A percentile compares a stretch with the other conserved stretches of the same genome.
phyloP scores from a whole-genome alignment of 192 early-diverging fungal genomes.

The Podila epigama region DNA sequence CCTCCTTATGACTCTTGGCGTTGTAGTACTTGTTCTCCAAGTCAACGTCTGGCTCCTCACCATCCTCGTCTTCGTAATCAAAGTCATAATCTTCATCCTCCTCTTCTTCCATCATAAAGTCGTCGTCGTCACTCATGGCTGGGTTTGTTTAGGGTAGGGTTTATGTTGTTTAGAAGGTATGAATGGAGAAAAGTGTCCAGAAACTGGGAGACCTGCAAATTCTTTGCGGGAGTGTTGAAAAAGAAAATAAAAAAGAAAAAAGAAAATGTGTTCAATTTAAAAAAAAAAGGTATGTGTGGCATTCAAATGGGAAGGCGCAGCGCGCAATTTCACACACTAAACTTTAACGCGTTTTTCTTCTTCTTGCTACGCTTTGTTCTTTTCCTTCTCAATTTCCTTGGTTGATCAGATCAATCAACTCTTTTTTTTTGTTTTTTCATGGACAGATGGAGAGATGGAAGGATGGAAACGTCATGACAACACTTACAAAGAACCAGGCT shows the following conservation, averaged over 20 bases:
- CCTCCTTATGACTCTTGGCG: conserved; percentile 89
- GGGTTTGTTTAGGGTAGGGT: not conserved
- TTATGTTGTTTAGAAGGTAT: not conserved
- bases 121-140: conserved; percentile 64
- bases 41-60: conserved; percentile 81
- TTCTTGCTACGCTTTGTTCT: too few species aligned
- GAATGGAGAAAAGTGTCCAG: conserved; percentile 1
- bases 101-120: conserved; percentile 69
- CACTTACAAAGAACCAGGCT: conserved; percentile 15
- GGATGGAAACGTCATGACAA: conserved; percentile 7
- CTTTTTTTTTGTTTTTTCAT: too few species aligned
- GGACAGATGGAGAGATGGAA: not conserved
- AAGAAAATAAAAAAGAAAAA: not conserved
- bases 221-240: not conserved
- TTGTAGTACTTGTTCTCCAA: conserved; percentile 92
- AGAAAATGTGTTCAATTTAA: not conserved
- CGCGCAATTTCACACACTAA: not conserved
- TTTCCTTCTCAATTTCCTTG: too few species aligned
- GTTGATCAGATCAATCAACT: too few species aligned
- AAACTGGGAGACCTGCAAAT: not conserved
- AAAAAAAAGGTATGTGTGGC: too few species aligned
- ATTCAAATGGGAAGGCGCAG: not conserved
- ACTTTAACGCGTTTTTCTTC: too few species aligned
- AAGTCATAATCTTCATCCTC: conserved; percentile 86
- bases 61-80: conserved; percentile 87